These are phyloP conservation scores for Orbilia blumenaviensis DNA, from an alignment of 2,329 filamentous ascomycete genomes.

Conservation along the genomic window DNA sequence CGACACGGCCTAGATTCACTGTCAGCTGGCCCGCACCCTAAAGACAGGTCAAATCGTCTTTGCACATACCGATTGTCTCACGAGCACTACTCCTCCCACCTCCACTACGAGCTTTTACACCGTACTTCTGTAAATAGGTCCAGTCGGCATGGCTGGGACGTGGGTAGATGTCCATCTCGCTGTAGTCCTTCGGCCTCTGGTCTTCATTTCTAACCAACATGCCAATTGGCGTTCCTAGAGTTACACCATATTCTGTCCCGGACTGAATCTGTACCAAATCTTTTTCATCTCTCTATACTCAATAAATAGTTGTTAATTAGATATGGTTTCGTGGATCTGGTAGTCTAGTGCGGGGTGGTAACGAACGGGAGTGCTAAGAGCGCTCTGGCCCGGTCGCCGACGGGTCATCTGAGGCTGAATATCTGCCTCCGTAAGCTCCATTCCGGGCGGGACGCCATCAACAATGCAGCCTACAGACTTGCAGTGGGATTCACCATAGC, in stretches of 20 bases:
- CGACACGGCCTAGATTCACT: slow-evolving; percentile 73
- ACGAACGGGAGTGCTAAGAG: slow-evolving; percentile 78
- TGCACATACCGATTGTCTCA: slow-evolving; percentile 79
- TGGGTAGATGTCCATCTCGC: slow-evolving; percentile 90
- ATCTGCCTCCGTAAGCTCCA: slow-evolving; percentile 82
- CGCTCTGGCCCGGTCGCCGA: slow-evolving; percentile 85
- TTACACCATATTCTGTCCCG: slow-evolving; percentile 87
- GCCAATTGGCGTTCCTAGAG: slow-evolving; percentile 88
- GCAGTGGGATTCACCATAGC: slow-evolving; percentile 88
- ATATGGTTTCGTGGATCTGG: not conserved
- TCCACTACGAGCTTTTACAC: slow-evolving; percentile 87
- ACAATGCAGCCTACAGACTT: slow-evolving; percentile 93
- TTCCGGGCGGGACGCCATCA: slow-evolving; percentile 87
- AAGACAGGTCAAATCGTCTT: not conserved
- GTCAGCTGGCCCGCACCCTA: not conserved
- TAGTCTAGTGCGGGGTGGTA: not conserved
- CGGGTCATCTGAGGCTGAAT: slow-evolving; percentile 96
- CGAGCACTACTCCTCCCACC: slow-evolving; percentile 90
- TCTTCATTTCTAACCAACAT: slow-evolving; percentile 91
- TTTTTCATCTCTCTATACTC: slow-evolving; percentile 76
- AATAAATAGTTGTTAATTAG: not conserved
- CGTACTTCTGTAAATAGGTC: slow-evolving; percentile 98
- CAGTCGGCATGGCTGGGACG: slow-evolving; percentile 93
- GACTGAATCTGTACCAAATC: slow-evolving; percentile 92
- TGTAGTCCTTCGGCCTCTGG: slow-evolving; percentile 90